These are phyloP conservation scores for Hanseniaspora vineae DNA, from an alignment of 805 yeast genomes.

Conservation along the genomic window DNA sequence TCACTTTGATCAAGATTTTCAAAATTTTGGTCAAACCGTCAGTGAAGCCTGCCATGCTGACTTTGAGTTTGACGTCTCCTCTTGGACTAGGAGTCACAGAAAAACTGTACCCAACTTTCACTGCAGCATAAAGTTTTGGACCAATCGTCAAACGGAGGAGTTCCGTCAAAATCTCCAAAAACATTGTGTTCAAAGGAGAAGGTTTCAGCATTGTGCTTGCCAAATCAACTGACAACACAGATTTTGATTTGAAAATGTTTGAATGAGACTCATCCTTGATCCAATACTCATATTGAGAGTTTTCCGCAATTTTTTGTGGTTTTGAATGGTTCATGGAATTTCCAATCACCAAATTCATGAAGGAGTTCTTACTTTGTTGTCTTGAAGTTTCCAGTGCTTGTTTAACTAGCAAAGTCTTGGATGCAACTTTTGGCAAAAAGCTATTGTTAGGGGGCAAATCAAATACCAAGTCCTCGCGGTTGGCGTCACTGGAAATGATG, in stretches of 20 bases:
- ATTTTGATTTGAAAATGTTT: slow-evolving; percentile 19
- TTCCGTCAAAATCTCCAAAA: slow-evolving; percentile 42
- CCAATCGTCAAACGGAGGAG: slow-evolving; percentile 30
- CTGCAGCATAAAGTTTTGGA: slow-evolving; percentile 36
- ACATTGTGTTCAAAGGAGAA: slow-evolving; percentile 29
- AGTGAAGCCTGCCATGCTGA: slow-evolving; percentile 43
- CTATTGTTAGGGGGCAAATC: slow-evolving; percentile 17
- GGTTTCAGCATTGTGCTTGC: slow-evolving; percentile 20
- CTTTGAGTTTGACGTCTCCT: slow-evolving; percentile 39
- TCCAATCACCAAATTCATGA: slow-evolving; percentile 24
- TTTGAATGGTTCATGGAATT: slow-evolving; percentile 12
- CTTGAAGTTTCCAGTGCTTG: slow-evolving; percentile 15
- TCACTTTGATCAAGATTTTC: slow-evolving; percentile 13
- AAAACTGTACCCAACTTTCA: slow-evolving; percentile 44
- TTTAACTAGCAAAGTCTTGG: slow-evolving; percentile 17
- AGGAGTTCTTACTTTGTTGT: slow-evolving; percentile 16
- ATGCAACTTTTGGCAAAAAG: slow-evolving; percentile 25
- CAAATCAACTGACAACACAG: slow-evolving; percentile 35
- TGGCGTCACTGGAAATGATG: not conserved
- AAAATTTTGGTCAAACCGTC: slow-evolving; percentile 28
- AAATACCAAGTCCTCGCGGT: slow-evolving; percentile 1
- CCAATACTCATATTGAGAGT: slow-evolving; percentile 39
- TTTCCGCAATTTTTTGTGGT: slow-evolving; percentile 28
- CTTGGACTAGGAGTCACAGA: slow-evolving; percentile 40
- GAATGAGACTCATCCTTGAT: slow-evolving; percentile 25